These are phyloP conservation scores for Malbranchea cinnamomea DNA, from an alignment of 2,329 filamentous ascomycete genomes.

Conservation along the genomic window DNA sequence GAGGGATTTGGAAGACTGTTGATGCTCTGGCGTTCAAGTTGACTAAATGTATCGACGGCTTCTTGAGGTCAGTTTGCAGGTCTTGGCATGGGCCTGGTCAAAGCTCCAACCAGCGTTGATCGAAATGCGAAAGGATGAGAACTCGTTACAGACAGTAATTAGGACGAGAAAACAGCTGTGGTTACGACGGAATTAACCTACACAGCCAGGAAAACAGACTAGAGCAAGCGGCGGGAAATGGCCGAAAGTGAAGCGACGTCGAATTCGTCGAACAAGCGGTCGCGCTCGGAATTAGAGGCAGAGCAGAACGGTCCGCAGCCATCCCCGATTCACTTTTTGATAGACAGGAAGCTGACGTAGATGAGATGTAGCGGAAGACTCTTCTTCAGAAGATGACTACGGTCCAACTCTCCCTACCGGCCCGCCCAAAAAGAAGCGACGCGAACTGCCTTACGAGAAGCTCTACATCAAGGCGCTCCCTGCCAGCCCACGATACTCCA, in stretches of 20 bases:
- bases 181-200: too few species aligned
- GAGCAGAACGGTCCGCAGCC: slow-evolving; percentile 20
- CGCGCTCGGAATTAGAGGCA: slow-evolving; percentile 40
- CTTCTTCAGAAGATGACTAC: slow-evolving; percentile 81
- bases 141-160: too few species aligned
- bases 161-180: too few species aligned
- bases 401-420: slow-evolving; percentile 77
- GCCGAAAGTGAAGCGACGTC: slow-evolving; percentile 14
- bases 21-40: too few species aligned
- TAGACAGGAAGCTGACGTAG: neutral
- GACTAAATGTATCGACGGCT: neutral
- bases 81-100: too few species aligned
- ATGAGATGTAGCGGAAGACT: slow-evolving; percentile 28
- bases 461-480: slow-evolving; percentile 86
- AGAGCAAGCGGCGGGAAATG: too few species aligned
- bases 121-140: too few species aligned
- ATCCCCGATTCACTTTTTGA: slow-evolving; percentile 17
- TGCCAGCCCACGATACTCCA: slow-evolving; percentile 67
- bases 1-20: too few species aligned
- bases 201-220: too few species aligned
- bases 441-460: slow-evolving; percentile 85
- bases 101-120: too few species aligned
- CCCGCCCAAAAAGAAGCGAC: slow-evolving; percentile 76
- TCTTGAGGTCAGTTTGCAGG: too few species aligned
- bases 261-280: slow-evolving; percentile 36